Evolutionary conservation across 768 basidiomycete genomes (phyloP).

Genomic region (Agrocybe pediades): DNA sequence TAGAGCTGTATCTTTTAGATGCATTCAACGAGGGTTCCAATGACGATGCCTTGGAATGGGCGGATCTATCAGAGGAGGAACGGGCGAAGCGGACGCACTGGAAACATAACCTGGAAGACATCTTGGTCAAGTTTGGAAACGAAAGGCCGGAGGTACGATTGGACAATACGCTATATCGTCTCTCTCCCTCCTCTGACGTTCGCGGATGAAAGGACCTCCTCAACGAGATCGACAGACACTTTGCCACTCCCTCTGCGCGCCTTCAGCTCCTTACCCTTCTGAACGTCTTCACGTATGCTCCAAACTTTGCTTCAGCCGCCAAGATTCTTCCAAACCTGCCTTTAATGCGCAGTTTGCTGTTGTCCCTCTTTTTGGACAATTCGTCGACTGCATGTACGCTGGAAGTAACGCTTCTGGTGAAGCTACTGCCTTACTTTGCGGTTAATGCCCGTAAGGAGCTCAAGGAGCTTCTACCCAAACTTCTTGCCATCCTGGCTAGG

Average conservation of each 20-base stretch:
- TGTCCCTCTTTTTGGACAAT: slow-evolving; percentile 72
- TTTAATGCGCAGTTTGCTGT: slow-evolving; percentile 63
- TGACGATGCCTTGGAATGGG: slow-evolving; percentile 76
- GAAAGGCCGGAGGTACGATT: slow-evolving; percentile 63
- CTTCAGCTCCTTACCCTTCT: slow-evolving; percentile 73
- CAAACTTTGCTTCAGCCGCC: slow-evolving; percentile 51
- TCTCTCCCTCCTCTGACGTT: slow-evolving; percentile 6
- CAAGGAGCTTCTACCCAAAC: slow-evolving; percentile 59
- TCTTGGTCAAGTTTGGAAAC: slow-evolving; percentile 65
- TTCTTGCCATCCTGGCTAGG: slow-evolving; percentile 69
- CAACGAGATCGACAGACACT: slow-evolving; percentile 65
- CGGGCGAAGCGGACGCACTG: slow-evolving; percentile 62
- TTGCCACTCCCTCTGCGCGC: slow-evolving; percentile 58
- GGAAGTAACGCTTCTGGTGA: slow-evolving; percentile 63
- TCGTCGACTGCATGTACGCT: slow-evolving; percentile 72
- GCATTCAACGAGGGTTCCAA: slow-evolving; percentile 75
- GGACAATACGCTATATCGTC: background rate
- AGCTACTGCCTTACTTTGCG: slow-evolving; percentile 75
- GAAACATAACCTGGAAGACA: slow-evolving; percentile 80
- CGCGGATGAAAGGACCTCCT: slow-evolving; percentile 59
- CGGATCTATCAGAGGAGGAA: slow-evolving; percentile 62
- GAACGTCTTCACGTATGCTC: slow-evolving; percentile 58
- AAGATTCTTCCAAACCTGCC: slow-evolving; percentile 58
- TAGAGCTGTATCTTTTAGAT: slow-evolving; percentile 79
- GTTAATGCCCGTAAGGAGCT: slow-evolving; percentile 59